Percentiles rank a stretch among this genome's conserved stretches.
Conservation (phyloP, 306 rosid genomes). For the Corylus americana region DNA sequence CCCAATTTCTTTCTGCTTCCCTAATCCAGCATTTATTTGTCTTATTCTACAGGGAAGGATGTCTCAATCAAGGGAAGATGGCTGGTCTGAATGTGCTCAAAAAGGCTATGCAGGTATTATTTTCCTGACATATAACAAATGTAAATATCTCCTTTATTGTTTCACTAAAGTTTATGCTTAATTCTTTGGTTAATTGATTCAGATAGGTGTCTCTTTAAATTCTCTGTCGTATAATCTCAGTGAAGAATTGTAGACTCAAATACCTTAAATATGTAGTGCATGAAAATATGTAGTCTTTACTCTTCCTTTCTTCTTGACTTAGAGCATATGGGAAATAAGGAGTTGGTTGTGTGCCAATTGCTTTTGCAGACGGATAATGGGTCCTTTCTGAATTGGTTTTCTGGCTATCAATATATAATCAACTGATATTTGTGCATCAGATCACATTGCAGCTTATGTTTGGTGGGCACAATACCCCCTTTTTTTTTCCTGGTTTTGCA, state of each 20-base stretch:
- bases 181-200: conserved; percentile 15
- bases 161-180: not conserved
- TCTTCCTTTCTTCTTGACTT: not conserved
- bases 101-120: conserved; percentile 78
- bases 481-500: not conserved
- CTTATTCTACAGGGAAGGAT: conserved; percentile 44
- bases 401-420: not conserved
- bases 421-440: not conserved
- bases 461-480: not conserved
- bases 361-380: not conserved
- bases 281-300: not conserved
- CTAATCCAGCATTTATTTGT: conserved; percentile 10
- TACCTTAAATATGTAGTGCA: not conserved
- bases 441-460: not conserved
- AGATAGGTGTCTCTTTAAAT: conserved; percentile 14
- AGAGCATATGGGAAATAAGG: not conserved
- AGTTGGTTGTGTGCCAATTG: not conserved
- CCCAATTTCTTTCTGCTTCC: not conserved
- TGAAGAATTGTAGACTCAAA: not conserved
- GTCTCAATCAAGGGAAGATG: conserved; percentile 51
- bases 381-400: not conserved
- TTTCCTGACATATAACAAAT: conserved; percentile 10
- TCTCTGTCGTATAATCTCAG: not conserved
- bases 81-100: conserved; percentile 74
- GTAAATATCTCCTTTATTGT: not conserved